Base-by-base conservation (phyloP, 2,329 filamentous ascomycete species). In the Colletotrichum sp. region DNA sequence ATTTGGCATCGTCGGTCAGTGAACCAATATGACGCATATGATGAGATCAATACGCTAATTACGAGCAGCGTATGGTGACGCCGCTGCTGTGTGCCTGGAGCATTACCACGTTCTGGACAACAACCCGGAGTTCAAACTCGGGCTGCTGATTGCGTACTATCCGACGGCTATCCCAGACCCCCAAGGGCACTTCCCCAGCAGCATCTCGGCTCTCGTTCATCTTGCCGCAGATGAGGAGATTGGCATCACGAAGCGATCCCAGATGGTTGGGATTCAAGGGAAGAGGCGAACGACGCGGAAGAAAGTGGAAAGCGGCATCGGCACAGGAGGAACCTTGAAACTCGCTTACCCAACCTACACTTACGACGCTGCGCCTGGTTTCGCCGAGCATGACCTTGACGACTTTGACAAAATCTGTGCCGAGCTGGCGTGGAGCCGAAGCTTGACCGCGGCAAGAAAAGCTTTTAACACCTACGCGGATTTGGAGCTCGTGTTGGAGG, bases 311-410 rank as follows among this genome's bases (percentile, higher is more conserved):
- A 78, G 80, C 0, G 86, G 86, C 5, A 76, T 84, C 0, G 87
- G 87, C 1, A 80, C 82, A 0, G 87, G 87, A 0, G 83, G 84
- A 6, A 81, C 79, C 8, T 75, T 86, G 49, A 78, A 81, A 12
- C 79, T 85, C 2, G 85, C 82, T 0, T 88, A 86, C 59, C 83
- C 83, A 0, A 83, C 83, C 21, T 88, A 88, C 59, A 82, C 83
- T 1, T 88, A 88, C 66, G 77, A 85, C 10, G 85, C 90, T 84
- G 85, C 91, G 67, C 85, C 91, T 0, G 94, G 94, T 0, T 96
- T 96, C 77, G 94, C 94, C 0, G 94, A 96, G 83, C 88, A 89
- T 24, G 91, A 95, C 72, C 82, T 94, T 36, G 92, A 94, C 4
- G 91, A 93, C 78, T 95, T 92, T 79, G 90, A 95, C 77, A 86